Evolutionary conservation across 306 rosid genomes (phyloP).

Genomic region (Carpinus fangiana): DNA sequence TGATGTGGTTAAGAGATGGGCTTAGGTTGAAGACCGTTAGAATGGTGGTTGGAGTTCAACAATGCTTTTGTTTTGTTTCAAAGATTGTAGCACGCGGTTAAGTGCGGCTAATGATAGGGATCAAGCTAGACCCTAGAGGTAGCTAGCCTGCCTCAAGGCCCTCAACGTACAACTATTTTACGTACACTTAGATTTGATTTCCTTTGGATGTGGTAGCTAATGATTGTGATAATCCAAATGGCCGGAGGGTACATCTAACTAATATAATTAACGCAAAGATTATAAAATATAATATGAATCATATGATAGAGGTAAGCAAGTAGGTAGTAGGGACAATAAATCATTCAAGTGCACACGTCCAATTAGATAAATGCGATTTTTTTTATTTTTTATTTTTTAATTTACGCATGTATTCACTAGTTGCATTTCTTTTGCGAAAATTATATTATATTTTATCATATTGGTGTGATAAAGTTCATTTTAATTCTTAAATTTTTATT

Average conservation of each 20-base stretch:
- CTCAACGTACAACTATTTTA: background rate
- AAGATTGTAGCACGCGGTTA: constrained; percentile 16
- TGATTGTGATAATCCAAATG: constrained; percentile 18
- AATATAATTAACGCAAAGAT: background rate
- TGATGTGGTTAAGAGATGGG: background rate
- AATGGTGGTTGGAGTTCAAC: constrained; percentile 17
- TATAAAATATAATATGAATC: background rate
- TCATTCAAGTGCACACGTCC: background rate
- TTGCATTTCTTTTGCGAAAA: background rate
- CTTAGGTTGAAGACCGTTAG: background rate
- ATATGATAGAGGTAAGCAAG: background rate
- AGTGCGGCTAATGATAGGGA: background rate
- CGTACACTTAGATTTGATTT: constrained; percentile 19
- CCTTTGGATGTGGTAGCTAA: background rate
- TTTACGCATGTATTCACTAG: no score
- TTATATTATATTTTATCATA: no score
- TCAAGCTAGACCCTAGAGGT: no score
- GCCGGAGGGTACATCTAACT: no score
- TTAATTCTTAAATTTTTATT: no score
- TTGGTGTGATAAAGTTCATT: no score
- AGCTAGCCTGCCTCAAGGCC: background rate
- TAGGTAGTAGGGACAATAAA: background rate
- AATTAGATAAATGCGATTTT: background rate
- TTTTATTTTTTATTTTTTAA: background rate
- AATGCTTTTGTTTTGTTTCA: background rate